Evolutionary conservation across 2,329 filamentous ascomycete species (phyloP), one percentile per base, ranked within the genome.

Genomic region (Huntiella moniliformis): DNA sequence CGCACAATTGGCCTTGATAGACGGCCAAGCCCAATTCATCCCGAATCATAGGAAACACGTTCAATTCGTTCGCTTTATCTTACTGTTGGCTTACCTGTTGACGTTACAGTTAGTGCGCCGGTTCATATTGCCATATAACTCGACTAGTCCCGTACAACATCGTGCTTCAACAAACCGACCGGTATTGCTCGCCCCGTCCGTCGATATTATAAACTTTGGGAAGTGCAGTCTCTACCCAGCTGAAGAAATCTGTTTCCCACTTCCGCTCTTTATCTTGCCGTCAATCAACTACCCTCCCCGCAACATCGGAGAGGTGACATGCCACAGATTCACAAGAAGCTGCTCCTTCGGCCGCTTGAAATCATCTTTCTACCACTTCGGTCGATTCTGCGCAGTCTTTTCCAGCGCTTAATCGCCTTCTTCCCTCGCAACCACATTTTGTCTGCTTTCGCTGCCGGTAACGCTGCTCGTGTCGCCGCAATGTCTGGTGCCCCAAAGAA

Each of bases 401-500:
- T 48, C 44, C 35, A 35, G 38, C 45, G 38, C 35, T 45, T 36
- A 11, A 41, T 47, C 39, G 18, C 40, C 6, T 45, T 51, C 42
- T 47, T 46, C 38, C 49, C 45, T 5, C 44, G 40, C 37, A 44
- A 32, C 31, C 48, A 46, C 28, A 49, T 49, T 38, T 16, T 46
- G 32, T 45, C 44, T 33, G 48, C 48, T 31, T 43, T 50, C 22
- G 40, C 48, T 33, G 31, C 48, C 12, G 17, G 40, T 12, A 12
- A 31, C 41, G 43, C 45, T 35, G 38, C 47, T 16, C 31, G 40
- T 50, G 36, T 51, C 52, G 38, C 42, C 36, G 15, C n/a, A 17
- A 68, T 71, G 68, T 61, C 63, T 35, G 47, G 47, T 33, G 41
- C 46, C 38, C 58, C 62, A 48, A 73, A 67, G 57, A 75, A 76